Evolutionary conservation across 306 rosid genomes (phyloP).

Genomic region (Corylus americana): DNA sequence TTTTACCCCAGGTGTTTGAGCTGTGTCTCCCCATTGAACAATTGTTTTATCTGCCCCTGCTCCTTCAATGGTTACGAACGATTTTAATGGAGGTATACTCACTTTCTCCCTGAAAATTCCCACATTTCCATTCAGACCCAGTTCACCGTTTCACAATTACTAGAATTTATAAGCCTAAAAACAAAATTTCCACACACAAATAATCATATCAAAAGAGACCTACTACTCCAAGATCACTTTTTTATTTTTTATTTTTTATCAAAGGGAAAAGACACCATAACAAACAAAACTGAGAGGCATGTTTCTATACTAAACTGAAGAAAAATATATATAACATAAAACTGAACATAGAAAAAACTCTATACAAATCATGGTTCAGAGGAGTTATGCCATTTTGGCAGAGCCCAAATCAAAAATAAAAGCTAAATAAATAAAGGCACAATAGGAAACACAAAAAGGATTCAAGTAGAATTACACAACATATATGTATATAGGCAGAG

Average conservation of each 20-base stretch:
- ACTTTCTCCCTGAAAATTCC: constrained; percentile 77
- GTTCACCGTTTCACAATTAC: not conserved
- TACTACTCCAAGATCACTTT: constrained; percentile 19
- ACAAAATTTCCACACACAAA: constrained; percentile 1
- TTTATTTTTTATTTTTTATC: not conserved
- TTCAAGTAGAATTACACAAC: not conserved
- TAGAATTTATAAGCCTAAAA: not conserved
- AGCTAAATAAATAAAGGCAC: not conserved
- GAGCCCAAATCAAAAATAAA: constrained; percentile 6
- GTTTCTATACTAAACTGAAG: constrained; percentile 2
- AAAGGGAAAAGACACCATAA: constrained; percentile 32
- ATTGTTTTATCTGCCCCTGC: constrained; percentile 87
- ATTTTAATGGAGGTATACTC: constrained; percentile 71
- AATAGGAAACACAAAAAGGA: constrained; percentile 3
- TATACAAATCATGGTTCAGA: constrained; percentile 21
- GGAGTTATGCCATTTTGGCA: constrained; percentile 17
- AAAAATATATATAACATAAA: not conserved
- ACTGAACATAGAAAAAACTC: not conserved
- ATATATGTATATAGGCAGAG: not conserved
- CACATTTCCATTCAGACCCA: constrained; percentile 5
- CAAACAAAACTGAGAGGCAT: constrained; percentile 17
- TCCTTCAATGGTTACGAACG: constrained; percentile 87
- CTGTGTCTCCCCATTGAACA: constrained; percentile 99
- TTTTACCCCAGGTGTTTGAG: constrained; percentile 71
- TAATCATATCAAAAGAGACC: constrained; percentile 12